A percentile compares a stretch with the other conserved stretches of the same genome.
Evolutionary conservation across 1,284 basidiomycete genomes (phyloP).

Genomic region (Apiotrichum domesticum): DNA sequence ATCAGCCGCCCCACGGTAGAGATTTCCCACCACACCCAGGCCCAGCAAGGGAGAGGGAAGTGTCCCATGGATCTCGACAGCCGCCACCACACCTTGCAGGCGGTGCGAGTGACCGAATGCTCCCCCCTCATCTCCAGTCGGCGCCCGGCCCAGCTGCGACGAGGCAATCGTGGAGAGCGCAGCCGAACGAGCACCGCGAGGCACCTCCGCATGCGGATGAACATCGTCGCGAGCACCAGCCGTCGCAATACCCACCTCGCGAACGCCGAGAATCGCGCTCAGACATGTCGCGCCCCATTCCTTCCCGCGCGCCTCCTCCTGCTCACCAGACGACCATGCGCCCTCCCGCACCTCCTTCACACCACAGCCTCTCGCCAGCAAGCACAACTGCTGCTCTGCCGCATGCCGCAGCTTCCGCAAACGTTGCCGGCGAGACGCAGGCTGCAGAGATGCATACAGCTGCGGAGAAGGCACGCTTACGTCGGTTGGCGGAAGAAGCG

Average conservation of each 20-base stretch:
- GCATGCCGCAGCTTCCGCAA: not conserved
- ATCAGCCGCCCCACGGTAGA: not conserved
- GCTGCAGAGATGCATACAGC: conserved; percentile 83
- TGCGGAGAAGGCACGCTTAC: conserved; percentile 70
- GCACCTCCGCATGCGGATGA: conserved; percentile 40
- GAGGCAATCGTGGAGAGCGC: conserved; percentile 17
- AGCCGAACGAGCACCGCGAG: conserved; percentile 43
- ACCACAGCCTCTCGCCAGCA: not conserved
- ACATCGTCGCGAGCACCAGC: not conserved
- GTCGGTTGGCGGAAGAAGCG: conserved; percentile 73
- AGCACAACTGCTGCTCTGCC: conserved; percentile 1
- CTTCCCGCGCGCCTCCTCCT: not conserved
- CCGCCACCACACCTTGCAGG: conserved; percentile 20
- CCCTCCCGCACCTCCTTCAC: not conserved
- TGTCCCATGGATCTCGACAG: conserved; percentile 5
- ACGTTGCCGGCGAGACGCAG: conserved; percentile 52
- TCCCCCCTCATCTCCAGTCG: conserved; percentile 37
- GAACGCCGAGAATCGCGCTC: conserved; percentile 4
- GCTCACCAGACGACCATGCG: not conserved
- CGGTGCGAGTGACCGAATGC: conserved; percentile 18
- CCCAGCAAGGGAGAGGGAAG: not conserved
- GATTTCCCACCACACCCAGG: conserved; percentile 7
- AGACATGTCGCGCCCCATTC: not conserved
- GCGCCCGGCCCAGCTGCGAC: conserved; percentile 4
- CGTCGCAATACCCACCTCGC: conserved; percentile 40